phyloP scores from a whole-genome alignment of 176 grass and related monocot species.

The Saccharum officinarum region DNA sequence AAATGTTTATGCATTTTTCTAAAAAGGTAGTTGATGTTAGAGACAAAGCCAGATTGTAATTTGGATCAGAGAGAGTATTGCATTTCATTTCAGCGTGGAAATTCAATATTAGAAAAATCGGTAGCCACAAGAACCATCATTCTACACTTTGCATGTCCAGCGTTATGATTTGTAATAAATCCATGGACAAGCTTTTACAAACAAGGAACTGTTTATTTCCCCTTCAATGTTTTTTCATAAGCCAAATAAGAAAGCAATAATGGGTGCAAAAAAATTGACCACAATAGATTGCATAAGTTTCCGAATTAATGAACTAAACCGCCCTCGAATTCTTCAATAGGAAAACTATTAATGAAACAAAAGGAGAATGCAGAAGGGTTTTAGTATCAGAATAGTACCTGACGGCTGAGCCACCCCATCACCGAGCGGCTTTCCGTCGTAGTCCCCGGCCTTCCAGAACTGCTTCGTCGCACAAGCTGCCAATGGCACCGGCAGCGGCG shows the following conservation, averaged over 20 bases:
- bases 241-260: neutral
- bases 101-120: neutral
- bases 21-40: neutral
- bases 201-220: neutral
- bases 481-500: neutral
- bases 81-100: neutral
- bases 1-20: neutral
- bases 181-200: neutral
- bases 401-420: conserved; percentile 21
- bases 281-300: neutral
- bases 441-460: conserved; percentile 99
- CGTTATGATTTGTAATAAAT: neutral
- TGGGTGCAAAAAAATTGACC: neutral
- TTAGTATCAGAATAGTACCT: conserved; percentile 30
- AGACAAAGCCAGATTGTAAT: neutral
- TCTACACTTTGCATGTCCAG: neutral
- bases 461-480: conserved; percentile 58
- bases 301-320: neutral
- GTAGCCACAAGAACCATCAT: neutral
- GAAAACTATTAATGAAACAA: neutral
- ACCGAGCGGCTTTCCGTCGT: conserved; percentile 44
- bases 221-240: neutral
- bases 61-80: neutral
- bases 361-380: neutral
- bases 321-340: neutral